These are phyloP conservation scores for Solanum phureja DNA, from an alignment of 257 asterid species.

Conservation along the genomic window DNA sequence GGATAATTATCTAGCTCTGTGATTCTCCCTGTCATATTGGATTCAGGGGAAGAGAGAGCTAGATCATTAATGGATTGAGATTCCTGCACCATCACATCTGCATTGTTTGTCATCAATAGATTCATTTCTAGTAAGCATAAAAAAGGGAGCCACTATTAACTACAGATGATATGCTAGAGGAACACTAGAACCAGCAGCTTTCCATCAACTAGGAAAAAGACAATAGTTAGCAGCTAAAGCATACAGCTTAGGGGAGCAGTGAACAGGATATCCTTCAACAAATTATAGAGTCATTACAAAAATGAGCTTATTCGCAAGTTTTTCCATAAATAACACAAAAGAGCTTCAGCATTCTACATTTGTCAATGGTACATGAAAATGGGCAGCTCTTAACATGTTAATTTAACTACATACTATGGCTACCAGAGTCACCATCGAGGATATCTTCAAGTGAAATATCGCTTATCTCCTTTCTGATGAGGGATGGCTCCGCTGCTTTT, in stretches of 20 bases:
- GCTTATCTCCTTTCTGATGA: conserved; percentile 78
- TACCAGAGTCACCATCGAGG: conserved; percentile 75
- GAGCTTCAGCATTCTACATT: conserved; percentile 29
- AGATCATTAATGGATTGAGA: conserved; percentile 34
- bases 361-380: conserved; percentile 24
- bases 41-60: conserved; percentile 29
- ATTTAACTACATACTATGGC: conserved; percentile 69
- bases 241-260: background rate
- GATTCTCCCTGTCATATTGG: conserved; percentile 27
- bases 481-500: conserved; percentile 62
- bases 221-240: background rate
- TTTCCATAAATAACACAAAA: conserved; percentile 14
- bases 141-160: background rate
- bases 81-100: conserved; percentile 69
- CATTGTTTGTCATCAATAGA: conserved; percentile 52
- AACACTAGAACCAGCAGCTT: background rate
- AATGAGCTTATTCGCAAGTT: conserved; percentile 16
- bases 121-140: conserved; percentile 8
- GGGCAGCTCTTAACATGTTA: conserved; percentile 16
- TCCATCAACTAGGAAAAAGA: background rate
- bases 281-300: conserved; percentile 33
- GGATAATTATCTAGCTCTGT: conserved; percentile 36
- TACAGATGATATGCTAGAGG: background rate
- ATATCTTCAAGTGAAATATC: conserved; percentile 69
- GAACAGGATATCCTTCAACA: conserved; percentile 10